phyloP scores from a whole-genome alignment of 331 rosid genomes.

The Stylosanthes scabra region DNA sequence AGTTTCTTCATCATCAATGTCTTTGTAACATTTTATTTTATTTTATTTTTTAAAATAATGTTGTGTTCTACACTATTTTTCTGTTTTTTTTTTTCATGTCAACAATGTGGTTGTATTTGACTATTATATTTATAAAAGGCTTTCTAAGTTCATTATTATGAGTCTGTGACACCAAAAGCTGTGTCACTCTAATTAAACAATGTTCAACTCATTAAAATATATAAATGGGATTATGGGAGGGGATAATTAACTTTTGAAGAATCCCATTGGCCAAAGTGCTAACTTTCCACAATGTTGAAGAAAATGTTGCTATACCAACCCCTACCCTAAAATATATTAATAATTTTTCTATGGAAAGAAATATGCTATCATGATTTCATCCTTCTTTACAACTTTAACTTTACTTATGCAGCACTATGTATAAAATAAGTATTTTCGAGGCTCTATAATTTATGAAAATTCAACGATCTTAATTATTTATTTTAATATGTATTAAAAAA shows the following conservation, averaged over 20 bases:
- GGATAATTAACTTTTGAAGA: constrained; percentile 14
- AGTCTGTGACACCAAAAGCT: constrained; percentile 26
- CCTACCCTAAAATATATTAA: neutral
- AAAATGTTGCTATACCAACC: neutral
- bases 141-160: constrained; percentile 21
- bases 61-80: no score
- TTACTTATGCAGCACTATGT: no score
- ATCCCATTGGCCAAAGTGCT: constrained; percentile 23
- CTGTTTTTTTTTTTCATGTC: constrained; percentile 14
- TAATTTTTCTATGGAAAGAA: neutral
- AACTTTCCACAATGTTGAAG: constrained; percentile 2
- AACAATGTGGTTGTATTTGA: constrained; percentile 19
- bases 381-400: no score
- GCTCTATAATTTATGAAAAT: no score
- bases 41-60: constrained; percentile 4
- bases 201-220: constrained; percentile 22
- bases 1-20: constrained; percentile 27
- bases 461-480: no score
- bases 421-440: no score
- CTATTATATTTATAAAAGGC: neutral
- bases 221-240: neutral
- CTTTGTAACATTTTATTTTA: neutral
- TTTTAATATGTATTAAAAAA: no score
- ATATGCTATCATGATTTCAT: no score
- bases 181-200: constrained; percentile 24